Conservation (phyloP, 768 basidiomycete genomes). For the Leucosporidium creatinivorum region DNA sequence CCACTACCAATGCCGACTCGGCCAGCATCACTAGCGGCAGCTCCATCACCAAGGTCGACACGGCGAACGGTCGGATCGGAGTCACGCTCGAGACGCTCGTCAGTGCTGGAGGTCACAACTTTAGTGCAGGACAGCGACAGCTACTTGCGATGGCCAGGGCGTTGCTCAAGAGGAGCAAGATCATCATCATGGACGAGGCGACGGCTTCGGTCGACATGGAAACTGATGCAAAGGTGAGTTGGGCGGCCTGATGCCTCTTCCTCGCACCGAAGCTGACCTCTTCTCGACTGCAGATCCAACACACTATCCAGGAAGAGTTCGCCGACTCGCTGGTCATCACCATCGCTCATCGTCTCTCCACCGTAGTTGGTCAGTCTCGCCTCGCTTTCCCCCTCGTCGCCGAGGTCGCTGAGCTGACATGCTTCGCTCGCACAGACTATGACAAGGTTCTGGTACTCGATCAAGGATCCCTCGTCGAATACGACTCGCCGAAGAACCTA, state of each 20-base stretch:
- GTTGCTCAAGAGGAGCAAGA: constrained; percentile 41
- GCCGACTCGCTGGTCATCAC: constrained; percentile 45
- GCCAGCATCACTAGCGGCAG: not conserved
- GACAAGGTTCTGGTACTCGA: constrained; percentile 27
- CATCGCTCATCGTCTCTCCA: constrained; percentile 45
- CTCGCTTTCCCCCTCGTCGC: not conserved
- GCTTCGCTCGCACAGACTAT: not conserved
- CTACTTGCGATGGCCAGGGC: constrained; percentile 35
- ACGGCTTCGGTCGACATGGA: constrained; percentile 45
- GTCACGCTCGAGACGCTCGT: constrained; percentile 42
- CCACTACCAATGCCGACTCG: not conserved
- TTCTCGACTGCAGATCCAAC: constrained; percentile 39
- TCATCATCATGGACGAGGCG: constrained; percentile 47
- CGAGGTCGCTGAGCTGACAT: not conserved
- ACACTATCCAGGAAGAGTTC: constrained; percentile 43
- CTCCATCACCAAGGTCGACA: not conserved
- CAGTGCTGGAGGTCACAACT: constrained; percentile 44
- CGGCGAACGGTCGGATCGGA: constrained; percentile 6
- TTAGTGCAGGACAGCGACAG: constrained; percentile 34
- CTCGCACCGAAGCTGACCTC: not conserved
- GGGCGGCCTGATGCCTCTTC: not conserved
- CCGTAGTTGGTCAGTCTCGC: not conserved
- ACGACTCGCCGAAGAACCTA: constrained; percentile 52
- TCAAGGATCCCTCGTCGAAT: constrained; percentile 41
- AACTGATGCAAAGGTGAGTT: constrained; percentile 37